phyloP scores from a whole-genome alignment of 495 filamentous ascomycete genomes.

The Penicillium waksmanii region DNA sequence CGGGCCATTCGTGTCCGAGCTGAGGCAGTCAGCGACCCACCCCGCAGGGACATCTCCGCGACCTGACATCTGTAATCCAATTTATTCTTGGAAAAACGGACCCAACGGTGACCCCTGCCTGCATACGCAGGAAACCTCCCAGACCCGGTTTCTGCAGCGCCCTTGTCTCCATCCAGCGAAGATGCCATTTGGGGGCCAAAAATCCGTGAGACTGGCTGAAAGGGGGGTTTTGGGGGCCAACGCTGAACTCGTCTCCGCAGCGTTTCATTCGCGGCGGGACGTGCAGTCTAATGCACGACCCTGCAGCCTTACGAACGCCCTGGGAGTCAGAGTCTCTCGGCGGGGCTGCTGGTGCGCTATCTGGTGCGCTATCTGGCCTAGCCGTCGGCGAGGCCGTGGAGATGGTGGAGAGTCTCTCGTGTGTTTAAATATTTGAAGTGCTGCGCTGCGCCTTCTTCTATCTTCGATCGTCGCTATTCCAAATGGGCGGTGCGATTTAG shows the following conservation, averaged over 20 bases:
- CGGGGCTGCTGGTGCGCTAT: constrained; percentile 9
- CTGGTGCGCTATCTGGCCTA: constrained; percentile 9
- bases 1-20: constrained; percentile 21
- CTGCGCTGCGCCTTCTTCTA: constrained; percentile 5
- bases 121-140: constrained; percentile 12
- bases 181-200: constrained; percentile 12
- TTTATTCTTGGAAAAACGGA: constrained; percentile 25
- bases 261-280: constrained; percentile 15
- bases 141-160: constrained; percentile 12
- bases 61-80: background rate
- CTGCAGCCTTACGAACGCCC: constrained; percentile 32
- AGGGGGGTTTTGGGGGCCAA: constrained; percentile 25
- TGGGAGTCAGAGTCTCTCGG: background rate
- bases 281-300: constrained; percentile 23
- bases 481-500: constrained; percentile 13
- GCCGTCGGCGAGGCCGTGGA: constrained; percentile 13
- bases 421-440: constrained; percentile 5
- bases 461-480: constrained; percentile 5
- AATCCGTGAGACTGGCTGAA: constrained; percentile 15
- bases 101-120: constrained; percentile 9
- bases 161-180: background rate
- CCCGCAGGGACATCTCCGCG: constrained; percentile 2
- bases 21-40: constrained; percentile 23
- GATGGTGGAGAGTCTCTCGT: background rate
- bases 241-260: constrained; percentile 5